Evolutionary conservation across 768 basidiomycete species (phyloP).

Genomic region (Lentinula sp.): DNA sequence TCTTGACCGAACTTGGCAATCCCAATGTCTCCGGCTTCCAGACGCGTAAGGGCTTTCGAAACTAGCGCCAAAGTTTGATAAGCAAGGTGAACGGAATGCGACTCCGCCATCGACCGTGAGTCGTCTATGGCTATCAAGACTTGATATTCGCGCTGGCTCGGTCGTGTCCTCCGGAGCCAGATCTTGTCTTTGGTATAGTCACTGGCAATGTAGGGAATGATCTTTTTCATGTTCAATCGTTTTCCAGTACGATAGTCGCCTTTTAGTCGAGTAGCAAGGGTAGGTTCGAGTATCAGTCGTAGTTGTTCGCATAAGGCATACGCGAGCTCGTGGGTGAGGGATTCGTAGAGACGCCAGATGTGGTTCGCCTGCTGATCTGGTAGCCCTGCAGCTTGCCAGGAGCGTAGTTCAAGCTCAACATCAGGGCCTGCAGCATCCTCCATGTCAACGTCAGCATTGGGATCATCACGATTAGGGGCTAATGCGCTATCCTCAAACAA

Average conservation of each 20-base stretch:
- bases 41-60: slow-evolving; percentile 80
- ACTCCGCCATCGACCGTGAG: slow-evolving; percentile 94
- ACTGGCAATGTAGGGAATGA: slow-evolving; percentile 95
- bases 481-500: slow-evolving; percentile 5
- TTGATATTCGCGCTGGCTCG: slow-evolving; percentile 93
- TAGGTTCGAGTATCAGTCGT: slow-evolving; percentile 93
- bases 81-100: slow-evolving; percentile 86
- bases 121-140: slow-evolving; percentile 93
- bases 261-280: slow-evolving; percentile 85
- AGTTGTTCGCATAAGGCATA: slow-evolving; percentile 93
- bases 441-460: slow-evolving; percentile 26
- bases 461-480: slow-evolving; percentile 1
- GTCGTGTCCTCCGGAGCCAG: slow-evolving; percentile 92
- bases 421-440: slow-evolving; percentile 24
- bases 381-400: slow-evolving; percentile 59
- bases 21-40: slow-evolving; percentile 93
- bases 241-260: slow-evolving; percentile 98
- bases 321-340: slow-evolving; percentile 86
- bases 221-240: slow-evolving; percentile 97
- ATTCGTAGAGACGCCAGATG: slow-evolving; percentile 91
- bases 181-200: slow-evolving; percentile 99
- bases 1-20: slow-evolving; percentile 86
- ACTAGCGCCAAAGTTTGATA: slow-evolving; percentile 92
- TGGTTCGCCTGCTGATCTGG: slow-evolving; percentile 53
- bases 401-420: slow-evolving; percentile 45